Conservation (phyloP, 352 stramenopile species). For the Phytophthora multivora region DNA sequence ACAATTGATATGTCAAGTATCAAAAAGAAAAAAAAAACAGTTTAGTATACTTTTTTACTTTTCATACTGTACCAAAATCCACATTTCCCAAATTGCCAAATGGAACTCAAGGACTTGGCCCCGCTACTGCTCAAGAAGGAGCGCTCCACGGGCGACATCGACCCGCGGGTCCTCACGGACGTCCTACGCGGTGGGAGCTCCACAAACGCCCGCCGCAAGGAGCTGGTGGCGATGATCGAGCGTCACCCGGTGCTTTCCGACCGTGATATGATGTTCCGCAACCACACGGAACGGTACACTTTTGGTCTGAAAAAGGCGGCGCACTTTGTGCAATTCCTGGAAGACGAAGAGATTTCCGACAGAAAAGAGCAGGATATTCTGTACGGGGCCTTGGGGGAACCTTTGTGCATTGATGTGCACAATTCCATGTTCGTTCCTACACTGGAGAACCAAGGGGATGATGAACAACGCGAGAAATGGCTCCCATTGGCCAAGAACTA, state of each 20-base stretch:
- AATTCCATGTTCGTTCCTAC: slow-evolving; percentile 28
- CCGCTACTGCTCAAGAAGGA: slow-evolving; percentile 21
- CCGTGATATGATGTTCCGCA: slow-evolving; percentile 24
- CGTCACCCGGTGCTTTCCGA: slow-evolving; percentile 19
- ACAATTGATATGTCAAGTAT: background rate
- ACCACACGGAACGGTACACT: slow-evolving; percentile 28
- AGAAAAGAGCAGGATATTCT: slow-evolving; percentile 11
- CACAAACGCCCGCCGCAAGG: slow-evolving; percentile 14
- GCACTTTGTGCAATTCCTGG: slow-evolving; percentile 22
- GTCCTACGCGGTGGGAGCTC: slow-evolving; percentile 9
- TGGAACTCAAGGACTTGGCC: slow-evolving; percentile 27
- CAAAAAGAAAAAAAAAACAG: too few relatives aligned
- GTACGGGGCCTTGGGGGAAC: slow-evolving; percentile 13
- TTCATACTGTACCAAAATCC: background rate
- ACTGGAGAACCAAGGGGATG: slow-evolving; percentile 24
- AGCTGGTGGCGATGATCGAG: slow-evolving; percentile 15
- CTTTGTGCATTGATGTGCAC: slow-evolving; percentile 15
- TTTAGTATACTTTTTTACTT: background rate
- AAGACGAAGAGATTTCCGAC: slow-evolving; percentile 1
- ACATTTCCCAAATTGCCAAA: slow-evolving; percentile 1
- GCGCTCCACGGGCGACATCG: slow-evolving; percentile 13
- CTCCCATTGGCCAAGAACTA: slow-evolving; percentile 16
- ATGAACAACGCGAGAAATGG: slow-evolving; percentile 24
- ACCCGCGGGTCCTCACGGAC: slow-evolving; percentile 10
- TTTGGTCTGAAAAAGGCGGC: slow-evolving; percentile 20